These are phyloP conservation scores for Urochloa ruziziensis DNA, from an alignment of 176 grass and related monocot species.

Conservation along the genomic window DNA sequence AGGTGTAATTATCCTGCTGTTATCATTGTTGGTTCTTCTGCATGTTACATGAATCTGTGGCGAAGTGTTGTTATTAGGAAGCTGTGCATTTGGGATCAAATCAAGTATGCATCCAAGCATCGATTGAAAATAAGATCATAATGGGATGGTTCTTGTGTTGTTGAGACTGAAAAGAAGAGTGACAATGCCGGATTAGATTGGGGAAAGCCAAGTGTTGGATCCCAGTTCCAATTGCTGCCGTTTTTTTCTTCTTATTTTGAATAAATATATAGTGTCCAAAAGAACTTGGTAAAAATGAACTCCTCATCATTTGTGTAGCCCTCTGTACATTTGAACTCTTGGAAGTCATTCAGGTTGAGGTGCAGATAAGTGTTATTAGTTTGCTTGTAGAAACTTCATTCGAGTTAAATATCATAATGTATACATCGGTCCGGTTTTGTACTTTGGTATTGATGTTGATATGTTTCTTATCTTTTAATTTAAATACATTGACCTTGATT, in stretches of 20 bases:
- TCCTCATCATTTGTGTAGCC: conserved; percentile 65
- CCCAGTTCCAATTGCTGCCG: conserved; percentile 35
- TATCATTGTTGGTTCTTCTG: conserved; percentile 44
- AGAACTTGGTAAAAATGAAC: conserved; percentile 35
- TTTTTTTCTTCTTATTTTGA: conserved; percentile 36
- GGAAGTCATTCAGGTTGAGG: conserved; percentile 34
- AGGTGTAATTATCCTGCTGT: conserved; percentile 33
- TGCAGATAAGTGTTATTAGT: conserved; percentile 40
- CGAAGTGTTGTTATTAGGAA: conserved; percentile 22
- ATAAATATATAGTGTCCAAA: conserved; percentile 70
- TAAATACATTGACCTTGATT: conserved; percentile 28
- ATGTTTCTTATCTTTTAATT: conserved; percentile 29
- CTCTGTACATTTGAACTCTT: conserved; percentile 59
- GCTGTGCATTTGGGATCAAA: conserved; percentile 37
- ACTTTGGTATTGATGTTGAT: conserved; percentile 28
- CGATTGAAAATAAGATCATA: conserved; percentile 6
- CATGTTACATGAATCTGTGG: conserved; percentile 36
- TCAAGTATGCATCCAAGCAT: conserved; percentile 34
- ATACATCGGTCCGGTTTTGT: conserved; percentile 28
- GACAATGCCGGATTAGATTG: background rate
- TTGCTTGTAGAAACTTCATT: conserved; percentile 58
- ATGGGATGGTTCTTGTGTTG: conserved; percentile 32
- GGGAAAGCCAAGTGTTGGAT: conserved; percentile 33
- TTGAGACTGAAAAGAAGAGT: conserved; percentile 5
- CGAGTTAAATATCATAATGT: conserved; percentile 47